Evolutionary conservation across 805 yeast genomes (phyloP).

Genomic region (Schizosaccharomyces pombe): DNA sequence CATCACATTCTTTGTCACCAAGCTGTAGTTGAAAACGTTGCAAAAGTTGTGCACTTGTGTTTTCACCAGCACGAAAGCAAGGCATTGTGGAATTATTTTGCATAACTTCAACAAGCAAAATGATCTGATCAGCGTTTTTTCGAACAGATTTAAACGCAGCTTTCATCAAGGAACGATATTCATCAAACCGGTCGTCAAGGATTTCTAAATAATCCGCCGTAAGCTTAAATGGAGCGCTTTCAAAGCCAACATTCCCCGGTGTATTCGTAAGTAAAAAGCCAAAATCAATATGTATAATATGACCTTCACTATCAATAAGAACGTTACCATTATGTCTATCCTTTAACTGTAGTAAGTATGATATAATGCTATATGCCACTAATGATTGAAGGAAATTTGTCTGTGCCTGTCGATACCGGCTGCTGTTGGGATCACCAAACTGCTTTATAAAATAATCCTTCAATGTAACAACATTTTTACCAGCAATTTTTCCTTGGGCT

Average conservation of each 20-base stretch:
- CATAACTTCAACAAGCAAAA: constrained; percentile 80
- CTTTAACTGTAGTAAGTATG: constrained; percentile 76
- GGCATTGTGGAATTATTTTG: constrained; percentile 66
- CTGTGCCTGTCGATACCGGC: constrained; percentile 48
- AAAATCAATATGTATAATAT: constrained; percentile 77
- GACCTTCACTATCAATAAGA: constrained; percentile 88
- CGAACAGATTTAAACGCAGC: constrained; percentile 55
- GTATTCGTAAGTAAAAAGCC: constrained; percentile 82
- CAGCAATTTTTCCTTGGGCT: constrained; percentile 24
- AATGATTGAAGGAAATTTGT: constrained; percentile 64
- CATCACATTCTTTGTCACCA: constrained; percentile 45
- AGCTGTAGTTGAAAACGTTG: constrained; percentile 67
- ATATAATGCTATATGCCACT: constrained; percentile 83
- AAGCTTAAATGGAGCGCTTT: constrained; percentile 88
- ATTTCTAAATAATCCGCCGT: constrained; percentile 75
- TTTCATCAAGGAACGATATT: constrained; percentile 41
- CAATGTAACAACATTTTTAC: constrained; percentile 34
- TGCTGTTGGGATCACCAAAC: constrained; percentile 37
- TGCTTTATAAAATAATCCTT: constrained; percentile 56
- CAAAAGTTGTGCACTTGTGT: constrained; percentile 51
- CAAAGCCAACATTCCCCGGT: constrained; percentile 93
- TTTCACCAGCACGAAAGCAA: constrained; percentile 71
- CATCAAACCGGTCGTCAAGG: constrained; percentile 39
- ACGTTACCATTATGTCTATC: constrained; percentile 97
- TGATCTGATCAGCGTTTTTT: constrained; percentile 45